A percentile compares a stretch with the other conserved stretches of the same genome.
Conservation (phyloP, 1,139 yeast species). For the Suhomyces panamericanus region DNA sequence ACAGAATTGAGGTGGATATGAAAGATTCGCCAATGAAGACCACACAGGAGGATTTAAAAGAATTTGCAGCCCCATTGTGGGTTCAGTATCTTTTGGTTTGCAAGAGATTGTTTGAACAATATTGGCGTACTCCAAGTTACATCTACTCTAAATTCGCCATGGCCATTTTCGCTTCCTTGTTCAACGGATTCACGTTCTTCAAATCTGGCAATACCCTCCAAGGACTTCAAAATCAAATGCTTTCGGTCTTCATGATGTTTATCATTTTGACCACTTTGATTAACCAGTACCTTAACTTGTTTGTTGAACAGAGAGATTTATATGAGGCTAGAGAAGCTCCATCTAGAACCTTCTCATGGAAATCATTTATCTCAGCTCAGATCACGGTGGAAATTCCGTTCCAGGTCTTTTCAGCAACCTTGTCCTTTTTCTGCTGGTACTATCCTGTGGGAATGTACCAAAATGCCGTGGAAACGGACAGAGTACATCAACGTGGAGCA, state of each 20-base stretch:
- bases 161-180: slow-evolving; percentile 51
- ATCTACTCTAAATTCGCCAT: slow-evolving; percentile 65
- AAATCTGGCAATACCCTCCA: slow-evolving; percentile 61
- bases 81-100: slow-evolving; percentile 55
- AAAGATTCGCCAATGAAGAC: not conserved
- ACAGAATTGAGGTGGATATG: slow-evolving; percentile 26
- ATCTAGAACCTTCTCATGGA: slow-evolving; percentile 52
- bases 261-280: slow-evolving; percentile 52
- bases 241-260: slow-evolving; percentile 56
- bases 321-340: slow-evolving; percentile 73
- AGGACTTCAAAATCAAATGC: slow-evolving; percentile 60
- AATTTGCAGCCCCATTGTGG: slow-evolving; percentile 47
- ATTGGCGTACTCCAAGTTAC: slow-evolving; percentile 75
- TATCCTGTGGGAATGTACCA: slow-evolving; percentile 43
- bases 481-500: slow-evolving; percentile 54
- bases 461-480: slow-evolving; percentile 32
- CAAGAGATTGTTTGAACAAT: slow-evolving; percentile 57
- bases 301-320: slow-evolving; percentile 68
- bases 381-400: slow-evolving; percentile 40
- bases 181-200: slow-evolving; percentile 75
- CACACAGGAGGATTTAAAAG: slow-evolving; percentile 27
- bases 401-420: slow-evolving; percentile 34
- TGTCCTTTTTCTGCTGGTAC: slow-evolving; percentile 39
- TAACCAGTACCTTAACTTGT: slow-evolving; percentile 74
- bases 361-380: slow-evolving; percentile 41